Evolutionary conservation across 257 asterid genomes (phyloP).

Genomic region (Solanum tarapatanum): DNA sequence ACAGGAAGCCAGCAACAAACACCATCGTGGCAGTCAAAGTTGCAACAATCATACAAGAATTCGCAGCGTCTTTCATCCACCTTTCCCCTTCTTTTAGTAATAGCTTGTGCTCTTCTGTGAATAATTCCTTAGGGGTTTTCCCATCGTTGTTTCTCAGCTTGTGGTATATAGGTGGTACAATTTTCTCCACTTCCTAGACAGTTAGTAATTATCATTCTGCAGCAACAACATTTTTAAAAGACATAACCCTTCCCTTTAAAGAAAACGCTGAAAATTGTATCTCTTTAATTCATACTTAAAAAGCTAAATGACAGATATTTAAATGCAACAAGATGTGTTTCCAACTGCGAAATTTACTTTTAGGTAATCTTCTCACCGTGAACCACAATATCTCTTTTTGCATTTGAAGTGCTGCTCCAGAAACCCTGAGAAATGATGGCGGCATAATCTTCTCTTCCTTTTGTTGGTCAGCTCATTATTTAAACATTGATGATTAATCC

Average conservation of each 20-base stretch:
- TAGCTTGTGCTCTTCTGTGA: conserved; percentile 11
- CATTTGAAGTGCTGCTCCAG: conserved; percentile 33
- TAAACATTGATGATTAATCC: neutral
- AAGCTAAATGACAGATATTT: too few relatives aligned
- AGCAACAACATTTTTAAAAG: neutral
- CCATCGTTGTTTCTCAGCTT: neutral
- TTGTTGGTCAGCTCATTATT: neutral
- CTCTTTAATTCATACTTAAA: neutral
- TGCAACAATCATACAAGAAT: conserved; percentile 26
- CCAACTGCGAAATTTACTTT: neutral
- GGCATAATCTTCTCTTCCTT: neutral
- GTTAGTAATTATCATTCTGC: neutral
- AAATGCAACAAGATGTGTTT: neutral
- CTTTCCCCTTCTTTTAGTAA: conserved; percentile 17
- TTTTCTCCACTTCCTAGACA: neutral
- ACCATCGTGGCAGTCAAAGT: conserved; percentile 22
- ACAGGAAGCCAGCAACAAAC: conserved; percentile 26
- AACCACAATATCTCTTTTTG: conserved; percentile 30
- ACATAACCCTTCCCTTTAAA: neutral
- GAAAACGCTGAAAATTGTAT: neutral
- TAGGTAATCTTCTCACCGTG: conserved; percentile 2
- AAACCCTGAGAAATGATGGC: neutral
- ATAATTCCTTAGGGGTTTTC: conserved; percentile 5
- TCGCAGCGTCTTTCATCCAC: conserved; percentile 28
- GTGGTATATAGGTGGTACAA: conserved; percentile 7